Evolutionary conservation across 257 asterid genomes (phyloP).

Genomic region (Agastache rugosa): DNA sequence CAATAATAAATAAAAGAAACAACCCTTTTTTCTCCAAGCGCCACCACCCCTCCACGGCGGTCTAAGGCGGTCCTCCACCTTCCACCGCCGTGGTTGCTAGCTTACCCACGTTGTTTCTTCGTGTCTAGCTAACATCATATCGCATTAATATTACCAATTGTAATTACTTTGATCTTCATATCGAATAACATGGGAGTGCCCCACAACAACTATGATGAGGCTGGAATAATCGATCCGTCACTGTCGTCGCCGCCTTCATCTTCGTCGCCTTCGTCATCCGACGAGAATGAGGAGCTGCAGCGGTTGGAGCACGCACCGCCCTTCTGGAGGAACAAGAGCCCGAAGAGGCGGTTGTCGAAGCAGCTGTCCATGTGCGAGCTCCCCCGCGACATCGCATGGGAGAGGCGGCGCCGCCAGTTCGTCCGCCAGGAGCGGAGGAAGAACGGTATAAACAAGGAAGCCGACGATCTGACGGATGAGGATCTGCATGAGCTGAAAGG

Average conservation of each 20-base stretch:
- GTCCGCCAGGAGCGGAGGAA: conserved; percentile 54
- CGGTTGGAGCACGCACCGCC: conserved; percentile 79
- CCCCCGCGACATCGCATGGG: conserved; percentile 84
- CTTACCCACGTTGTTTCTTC: background rate
- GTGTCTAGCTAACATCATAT: background rate
- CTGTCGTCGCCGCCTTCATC: conserved; percentile 17
- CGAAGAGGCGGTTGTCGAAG: conserved; percentile 53
- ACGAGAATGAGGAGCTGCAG: conserved; percentile 64
- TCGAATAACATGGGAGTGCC: conserved; percentile 28
- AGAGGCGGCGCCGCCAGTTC: conserved; percentile 74
- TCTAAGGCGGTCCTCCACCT: conserved; percentile 40
- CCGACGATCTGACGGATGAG: conserved; percentile 66
- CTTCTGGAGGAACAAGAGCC: conserved; percentile 56
- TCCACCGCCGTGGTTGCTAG: conserved; percentile 43
- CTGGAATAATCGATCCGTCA: background rate
- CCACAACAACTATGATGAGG: background rate
- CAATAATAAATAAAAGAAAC: background rate
- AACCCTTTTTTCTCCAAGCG: conserved; percentile 15
- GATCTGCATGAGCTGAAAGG: conserved; percentile 87
- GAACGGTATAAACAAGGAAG: conserved; percentile 39
- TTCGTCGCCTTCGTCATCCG: conserved; percentile 36
- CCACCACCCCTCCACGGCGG: conserved; percentile 50
- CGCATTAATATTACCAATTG: too few species aligned
- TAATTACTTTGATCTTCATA: background rate
- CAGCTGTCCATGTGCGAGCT: conserved; percentile 83